A percentile compares a stretch with the other conserved stretches of the same genome.
phyloP scores from a whole-genome alignment of 129 eudicot genomes.

The Gnaphalium uliginosum region DNA sequence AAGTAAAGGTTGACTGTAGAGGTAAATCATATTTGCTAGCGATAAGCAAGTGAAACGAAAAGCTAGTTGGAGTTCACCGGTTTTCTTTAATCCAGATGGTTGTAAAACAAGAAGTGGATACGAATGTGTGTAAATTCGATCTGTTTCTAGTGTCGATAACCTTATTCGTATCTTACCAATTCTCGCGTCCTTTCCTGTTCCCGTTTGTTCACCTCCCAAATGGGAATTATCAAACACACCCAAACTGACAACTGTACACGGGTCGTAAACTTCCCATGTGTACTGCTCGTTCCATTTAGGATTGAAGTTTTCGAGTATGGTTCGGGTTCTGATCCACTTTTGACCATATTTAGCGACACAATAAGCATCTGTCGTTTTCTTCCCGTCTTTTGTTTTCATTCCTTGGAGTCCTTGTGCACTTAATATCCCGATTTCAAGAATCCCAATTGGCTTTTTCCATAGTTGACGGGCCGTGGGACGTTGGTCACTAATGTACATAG shows the following conservation, averaged over 20 bases:
- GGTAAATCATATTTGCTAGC: conserved; percentile 69
- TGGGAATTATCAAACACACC: conserved; percentile 90
- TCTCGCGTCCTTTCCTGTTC: conserved; percentile 57
- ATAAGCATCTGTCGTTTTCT: conserved; percentile 78
- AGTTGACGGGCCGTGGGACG: conserved; percentile 88
- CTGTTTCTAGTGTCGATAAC: conserved; percentile 82
- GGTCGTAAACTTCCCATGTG: conserved; percentile 96
- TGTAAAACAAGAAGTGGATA: conserved; percentile 87
- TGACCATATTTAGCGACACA: conserved; percentile 93
- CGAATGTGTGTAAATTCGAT: conserved; percentile 74
- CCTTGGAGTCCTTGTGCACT: conserved; percentile 87
- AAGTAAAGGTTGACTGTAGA: conserved; percentile 72
- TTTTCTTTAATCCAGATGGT: conserved; percentile 83
- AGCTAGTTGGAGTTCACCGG: conserved; percentile 88
- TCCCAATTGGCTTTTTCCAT: conserved; percentile 91
- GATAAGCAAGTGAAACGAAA: conserved; percentile 89
- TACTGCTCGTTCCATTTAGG: conserved; percentile 99
- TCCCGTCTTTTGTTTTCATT: conserved; percentile 72
- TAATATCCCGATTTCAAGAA: conserved; percentile 78
- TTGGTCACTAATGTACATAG: conserved; percentile 82
- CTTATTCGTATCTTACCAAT: conserved; percentile 91
- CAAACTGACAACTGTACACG: conserved; percentile 81
- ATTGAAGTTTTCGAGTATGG: conserved; percentile 66
- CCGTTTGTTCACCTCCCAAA: conserved; percentile 57
- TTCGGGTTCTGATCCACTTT: conserved; percentile 96